phyloP scores from a whole-genome alignment of 805 yeast species.

The Candida rishiriensis region DNA sequence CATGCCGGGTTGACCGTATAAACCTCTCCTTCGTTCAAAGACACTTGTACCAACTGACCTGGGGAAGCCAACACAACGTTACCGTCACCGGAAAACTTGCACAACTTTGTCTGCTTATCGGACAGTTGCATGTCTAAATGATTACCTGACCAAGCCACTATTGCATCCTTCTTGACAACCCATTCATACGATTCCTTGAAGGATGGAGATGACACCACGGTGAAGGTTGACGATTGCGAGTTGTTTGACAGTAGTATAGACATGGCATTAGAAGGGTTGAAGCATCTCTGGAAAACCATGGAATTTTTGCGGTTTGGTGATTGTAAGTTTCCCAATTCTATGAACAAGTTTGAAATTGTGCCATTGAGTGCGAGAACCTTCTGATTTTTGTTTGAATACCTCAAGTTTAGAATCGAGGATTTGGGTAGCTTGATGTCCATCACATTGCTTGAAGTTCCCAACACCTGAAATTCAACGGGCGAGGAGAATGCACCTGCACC shows the following conservation, averaged over 20 bases:
- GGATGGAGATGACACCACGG: slow-evolving; percentile 27
- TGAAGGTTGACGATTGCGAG: slow-evolving; percentile 30
- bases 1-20: slow-evolving; percentile 36
- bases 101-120: slow-evolving; percentile 6
- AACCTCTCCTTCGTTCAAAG: slow-evolving; percentile 33
- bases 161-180: slow-evolving; percentile 33
- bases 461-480: slow-evolving; percentile 36
- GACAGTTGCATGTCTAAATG: slow-evolving; percentile 20
- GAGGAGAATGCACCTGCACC: slow-evolving; percentile 45
- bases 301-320: slow-evolving; percentile 9
- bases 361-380: slow-evolving; percentile 44
- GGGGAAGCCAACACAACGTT: slow-evolving; percentile 35
- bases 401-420: slow-evolving; percentile 33
- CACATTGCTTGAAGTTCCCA: slow-evolving; percentile 36
- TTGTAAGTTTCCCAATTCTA: slow-evolving; percentile 24
- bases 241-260: slow-evolving; percentile 34
- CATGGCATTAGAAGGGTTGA: slow-evolving; percentile 26
- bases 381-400: slow-evolving; percentile 34
- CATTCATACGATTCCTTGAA: slow-evolving; percentile 24
- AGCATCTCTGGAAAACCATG: slow-evolving; percentile 32
- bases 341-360: slow-evolving; percentile 27
- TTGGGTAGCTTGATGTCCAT: slow-evolving; percentile 42
- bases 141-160: slow-evolving; percentile 47
- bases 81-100: slow-evolving; percentile 34
- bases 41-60: slow-evolving; percentile 36